Percentiles rank a stretch among this genome's conserved stretches.
These are phyloP conservation scores for Hypomontagnella submonticulosa DNA, from an alignment of 495 filamentous ascomycete species.

Conservation along the genomic window DNA sequence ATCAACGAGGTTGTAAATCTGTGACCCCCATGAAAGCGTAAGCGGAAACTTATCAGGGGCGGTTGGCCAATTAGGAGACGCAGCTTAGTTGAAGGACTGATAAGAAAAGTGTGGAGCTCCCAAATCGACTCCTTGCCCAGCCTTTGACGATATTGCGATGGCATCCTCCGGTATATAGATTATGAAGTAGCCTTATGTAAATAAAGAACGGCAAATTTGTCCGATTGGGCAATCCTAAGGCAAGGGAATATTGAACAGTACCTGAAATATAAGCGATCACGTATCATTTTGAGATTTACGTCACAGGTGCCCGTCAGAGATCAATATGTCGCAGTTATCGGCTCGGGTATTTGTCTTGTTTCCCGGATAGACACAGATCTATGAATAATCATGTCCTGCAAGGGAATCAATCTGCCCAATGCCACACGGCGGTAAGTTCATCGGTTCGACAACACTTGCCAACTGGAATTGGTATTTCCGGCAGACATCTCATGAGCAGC, in stretches of 20 bases:
- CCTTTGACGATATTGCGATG: constrained; percentile 2
- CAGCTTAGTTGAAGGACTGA: constrained; percentile 1
- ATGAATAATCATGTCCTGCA: too few relatives aligned
- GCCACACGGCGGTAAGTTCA: too few relatives aligned
- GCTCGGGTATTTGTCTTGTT: too few relatives aligned
- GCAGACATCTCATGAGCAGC: too few relatives aligned
- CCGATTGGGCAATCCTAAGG: constrained; percentile 19
- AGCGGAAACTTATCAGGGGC: constrained; percentile 37
- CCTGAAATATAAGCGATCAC: too few relatives aligned
- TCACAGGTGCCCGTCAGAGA: constrained; percentile 2
- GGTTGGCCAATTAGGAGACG: constrained; percentile 34
- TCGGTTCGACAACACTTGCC: too few relatives aligned
- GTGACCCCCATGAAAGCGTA: constrained; percentile 42
- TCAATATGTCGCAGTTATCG: neutral
- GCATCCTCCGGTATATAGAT: neutral
- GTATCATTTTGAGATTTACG: constrained; percentile 12
- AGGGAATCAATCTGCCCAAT: too few relatives aligned
- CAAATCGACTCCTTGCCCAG: constrained; percentile 1
- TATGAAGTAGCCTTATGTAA: neutral
- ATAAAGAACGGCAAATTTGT: neutral
- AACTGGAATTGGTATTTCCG: too few relatives aligned
- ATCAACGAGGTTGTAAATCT: constrained; percentile 28
- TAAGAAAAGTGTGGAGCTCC: constrained; percentile 25
- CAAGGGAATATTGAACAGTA: neutral
- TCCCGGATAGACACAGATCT: too few relatives aligned